These are phyloP conservation scores for Fusarium austroafricanum DNA, from an alignment of 2,329 filamentous ascomycete species.

Conservation along the genomic window DNA sequence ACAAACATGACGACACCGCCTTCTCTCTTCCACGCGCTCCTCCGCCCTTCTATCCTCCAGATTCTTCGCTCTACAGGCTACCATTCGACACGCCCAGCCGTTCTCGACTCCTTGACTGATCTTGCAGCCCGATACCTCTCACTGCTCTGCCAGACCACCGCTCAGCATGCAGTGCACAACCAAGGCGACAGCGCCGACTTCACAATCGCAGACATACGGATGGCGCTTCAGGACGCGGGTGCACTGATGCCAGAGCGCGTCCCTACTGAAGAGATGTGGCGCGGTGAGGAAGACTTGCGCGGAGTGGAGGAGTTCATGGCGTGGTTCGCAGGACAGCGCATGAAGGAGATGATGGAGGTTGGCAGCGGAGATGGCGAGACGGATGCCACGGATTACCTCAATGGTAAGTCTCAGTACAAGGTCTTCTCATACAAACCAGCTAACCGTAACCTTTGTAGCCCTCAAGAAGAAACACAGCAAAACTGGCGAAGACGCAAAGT, in stretches of 20 bases:
- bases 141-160: conserved; percentile 78
- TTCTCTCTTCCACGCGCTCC: conserved; percentile 75
- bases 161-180: conserved; percentile 76
- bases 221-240: conserved; percentile 86
- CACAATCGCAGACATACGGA: conserved; percentile 78
- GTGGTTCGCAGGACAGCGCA: conserved; percentile 80
- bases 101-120: conserved; percentile 89
- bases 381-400: conserved; percentile 77
- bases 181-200: conserved; percentile 65
- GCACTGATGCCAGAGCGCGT: conserved; percentile 76
- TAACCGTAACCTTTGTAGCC: conserved; percentile 63
- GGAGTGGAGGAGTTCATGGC: conserved; percentile 82
- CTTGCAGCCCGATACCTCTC: conserved; percentile 84
- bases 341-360: conserved; percentile 84
- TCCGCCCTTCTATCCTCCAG: conserved; percentile 89
- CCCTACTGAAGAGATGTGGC: conserved; percentile 75
- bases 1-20: conserved; percentile 59
- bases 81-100: conserved; percentile 81
- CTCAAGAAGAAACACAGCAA: conserved; percentile 95
- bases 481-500: conserved; percentile 86
- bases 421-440: background rate
- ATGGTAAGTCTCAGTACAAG: conserved; percentile 58
- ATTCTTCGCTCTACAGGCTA: conserved; percentile 93
- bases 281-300: conserved; percentile 78
- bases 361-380: conserved; percentile 76